Base-by-base conservation (phyloP, 305 asterid genomes). In the Rubia tinctorum region DNA sequence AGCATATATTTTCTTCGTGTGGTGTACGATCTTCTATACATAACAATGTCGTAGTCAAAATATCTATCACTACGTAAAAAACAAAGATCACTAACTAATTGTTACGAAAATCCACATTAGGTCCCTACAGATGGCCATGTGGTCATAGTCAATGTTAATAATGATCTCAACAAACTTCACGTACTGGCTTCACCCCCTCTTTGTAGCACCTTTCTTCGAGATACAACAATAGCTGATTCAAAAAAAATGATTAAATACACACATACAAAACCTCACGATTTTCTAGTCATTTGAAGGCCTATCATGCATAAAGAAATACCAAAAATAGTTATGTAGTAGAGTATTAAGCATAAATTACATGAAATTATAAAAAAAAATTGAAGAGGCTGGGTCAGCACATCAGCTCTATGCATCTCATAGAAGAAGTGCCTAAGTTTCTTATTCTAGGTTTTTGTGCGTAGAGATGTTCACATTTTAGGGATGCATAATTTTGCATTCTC, bases 181-280 rank as follows among this genome's bases (percentile, higher is more conserved):
- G 80, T 90, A 87, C 73, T 88, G 90, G 72, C 78, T 86, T 65
- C 92, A 89, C 77, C 92, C 86, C 79, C 79, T 92, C 99, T 81
- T 90, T 95, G 88, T 80, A 84, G 82, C 96, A 92, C 80, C 96
- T 88, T 73, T 92, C 99, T 83, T 95, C 98, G 22, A 95, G 97
- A 87, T 82, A 89, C 74, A 87, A 82, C 47, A 94, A 92, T 79
- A 95, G 90, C 96, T 95, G 86, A 73, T 22, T 65, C 73, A 40
- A 7, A 37, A 20, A 75, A 59, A 34, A 47, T 5, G 75, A 68
- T 2, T 13, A 45, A 63, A 51, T 20, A 13, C 0, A 9, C 18
- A 14, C 11, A 55, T 17, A 17, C 25, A 44, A 13, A 22, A 86
- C 78, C 90, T 95, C 43, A 76, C 83, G 72, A 95, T 86, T 82